phyloP scores from a whole-genome alignment of 2,329 filamentous ascomycete genomes.

The Phaeophleospora eucalypticola region DNA sequence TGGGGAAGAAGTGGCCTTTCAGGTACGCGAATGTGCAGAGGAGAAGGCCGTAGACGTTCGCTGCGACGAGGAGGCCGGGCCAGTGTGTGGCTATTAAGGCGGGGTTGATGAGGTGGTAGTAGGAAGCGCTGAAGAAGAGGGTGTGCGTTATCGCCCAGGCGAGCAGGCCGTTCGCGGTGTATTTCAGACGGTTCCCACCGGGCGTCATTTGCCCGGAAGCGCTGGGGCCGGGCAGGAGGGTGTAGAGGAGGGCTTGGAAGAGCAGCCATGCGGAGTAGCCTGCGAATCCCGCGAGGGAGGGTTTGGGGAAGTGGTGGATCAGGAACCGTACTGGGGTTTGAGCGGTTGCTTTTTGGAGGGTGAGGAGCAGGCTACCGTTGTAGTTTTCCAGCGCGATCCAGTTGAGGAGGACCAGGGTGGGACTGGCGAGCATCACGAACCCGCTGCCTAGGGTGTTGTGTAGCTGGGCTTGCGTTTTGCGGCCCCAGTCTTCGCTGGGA shows the following conservation, averaged over 20 bases:
- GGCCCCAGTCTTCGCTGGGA: too few relatives aligned
- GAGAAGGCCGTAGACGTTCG: too few relatives aligned
- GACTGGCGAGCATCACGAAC: conserved; percentile 2
- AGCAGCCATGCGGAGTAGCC: conserved; percentile 9
- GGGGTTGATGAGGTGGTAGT: too few relatives aligned
- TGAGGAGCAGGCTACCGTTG: conserved; percentile 4
- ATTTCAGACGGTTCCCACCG: conserved; percentile 8
- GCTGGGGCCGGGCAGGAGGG: conserved; percentile 5
- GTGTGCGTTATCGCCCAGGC: too few relatives aligned
- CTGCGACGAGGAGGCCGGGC: too few relatives aligned
- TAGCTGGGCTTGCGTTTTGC: too few relatives aligned
- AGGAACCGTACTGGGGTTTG: conserved; percentile 1
- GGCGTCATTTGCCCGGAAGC: conserved; percentile 11
- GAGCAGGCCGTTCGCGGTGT: conserved; percentile 12
- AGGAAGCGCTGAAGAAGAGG: too few relatives aligned
- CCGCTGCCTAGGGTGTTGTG: too few relatives aligned
- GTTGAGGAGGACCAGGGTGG: conserved; percentile 6
- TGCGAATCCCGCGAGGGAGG: conserved; percentile 1
- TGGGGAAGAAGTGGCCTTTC: too few relatives aligned
- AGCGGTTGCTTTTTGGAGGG: conserved; percentile 1
- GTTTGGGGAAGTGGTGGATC: conserved; percentile 2
- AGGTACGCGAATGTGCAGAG: too few relatives aligned
- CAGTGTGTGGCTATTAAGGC: too few relatives aligned
- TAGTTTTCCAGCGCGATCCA: conserved; percentile 12
- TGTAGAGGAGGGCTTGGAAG: conserved; percentile 7